These are phyloP conservation scores for Dioscorea alata DNA, from an alignment of 106 monocot genomes.

Conservation along the genomic window DNA sequence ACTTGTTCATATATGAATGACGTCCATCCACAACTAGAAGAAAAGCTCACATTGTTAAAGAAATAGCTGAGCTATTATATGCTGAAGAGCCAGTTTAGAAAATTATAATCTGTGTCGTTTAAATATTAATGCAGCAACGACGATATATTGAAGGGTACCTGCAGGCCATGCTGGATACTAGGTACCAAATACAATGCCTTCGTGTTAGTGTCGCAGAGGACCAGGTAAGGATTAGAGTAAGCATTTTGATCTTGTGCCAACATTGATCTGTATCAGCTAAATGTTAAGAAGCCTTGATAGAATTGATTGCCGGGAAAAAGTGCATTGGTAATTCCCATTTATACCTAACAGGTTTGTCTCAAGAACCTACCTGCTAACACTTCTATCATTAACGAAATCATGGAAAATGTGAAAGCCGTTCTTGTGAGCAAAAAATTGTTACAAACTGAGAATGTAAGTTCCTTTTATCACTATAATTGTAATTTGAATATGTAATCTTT, in stretches of 20 bases:
- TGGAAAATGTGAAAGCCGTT: constrained; percentile 75
- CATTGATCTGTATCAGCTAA: not conserved
- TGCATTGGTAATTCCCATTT: not conserved
- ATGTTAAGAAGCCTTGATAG: not conserved
- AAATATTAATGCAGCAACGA: constrained; percentile 32
- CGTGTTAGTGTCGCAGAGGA: constrained; percentile 77
- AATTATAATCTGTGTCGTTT: not conserved
- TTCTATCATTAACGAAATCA: constrained; percentile 76
- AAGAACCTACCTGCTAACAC: constrained; percentile 92
- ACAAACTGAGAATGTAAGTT: constrained; percentile 65
- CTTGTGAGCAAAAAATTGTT: constrained; percentile 73
- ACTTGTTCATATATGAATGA: too few species aligned
- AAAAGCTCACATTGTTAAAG: not conserved
- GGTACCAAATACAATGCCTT: constrained; percentile 77
- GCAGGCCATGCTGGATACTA: constrained; percentile 84
- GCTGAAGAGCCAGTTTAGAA: not conserved
- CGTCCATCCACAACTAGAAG: not conserved
- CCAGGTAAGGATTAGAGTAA: constrained; percentile 28
- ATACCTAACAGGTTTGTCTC: constrained; percentile 50
- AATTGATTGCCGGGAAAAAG: not conserved
- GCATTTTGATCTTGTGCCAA: constrained; percentile 1
- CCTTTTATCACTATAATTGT: not conserved
- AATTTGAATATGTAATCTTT: not conserved
- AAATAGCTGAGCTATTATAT: not conserved
- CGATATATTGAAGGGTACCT: constrained; percentile 86